Evolutionary conservation across 2,329 filamentous ascomycete genomes (phyloP), one percentile per base, ranked within the genome.

Genomic region (Microdochium bolleyi): DNA sequence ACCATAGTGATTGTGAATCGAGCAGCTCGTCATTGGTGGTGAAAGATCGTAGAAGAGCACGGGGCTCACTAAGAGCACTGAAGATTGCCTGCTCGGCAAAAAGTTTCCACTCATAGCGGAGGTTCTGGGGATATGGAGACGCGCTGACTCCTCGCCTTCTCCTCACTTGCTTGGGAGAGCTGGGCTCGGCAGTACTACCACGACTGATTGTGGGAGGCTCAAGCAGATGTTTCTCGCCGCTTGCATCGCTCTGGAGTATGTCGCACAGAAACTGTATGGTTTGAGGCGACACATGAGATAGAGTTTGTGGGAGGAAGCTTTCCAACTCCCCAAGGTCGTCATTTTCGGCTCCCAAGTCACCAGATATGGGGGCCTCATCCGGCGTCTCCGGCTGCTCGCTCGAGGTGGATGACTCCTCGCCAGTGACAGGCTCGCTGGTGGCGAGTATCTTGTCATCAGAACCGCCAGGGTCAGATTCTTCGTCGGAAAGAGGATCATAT

Each of bases 41-140:
- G 56, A 88, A 87, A 0, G 83, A 85, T 37, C 67, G 68, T 25
- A 85, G 66, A 9, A 82, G 66, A 4, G 76, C 70, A 14, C 72
- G 71, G 1, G 82, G 79, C 49, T 82, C 75, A 57, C 80, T 82
- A 49, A 88, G 70, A 7, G 84, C 77, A 58, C 79, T 79, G 62
- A 86, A 87, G 7, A 87, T 68, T 50, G 79, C 82, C 60, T 87
- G 84, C 56, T 85, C 78, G 30, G 80, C 74, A 59, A 87, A 87
- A 1, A 73, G 62, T 56, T 76, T 79, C 80, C 83, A 87, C 54
- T 80, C 72, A 13, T 69, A 62, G 52, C 65, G 70, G 24, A 76
- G 55, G 50, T 66, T 59, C 1, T 64, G 58, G 2, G 67, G 56
- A 49, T 67, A 69, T 1, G 60, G 19, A 46, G 16, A 48, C 1